Evolutionary conservation across 441 rosid species (phyloP).

Genomic region (Pelargonium myrrhifolium): DNA sequence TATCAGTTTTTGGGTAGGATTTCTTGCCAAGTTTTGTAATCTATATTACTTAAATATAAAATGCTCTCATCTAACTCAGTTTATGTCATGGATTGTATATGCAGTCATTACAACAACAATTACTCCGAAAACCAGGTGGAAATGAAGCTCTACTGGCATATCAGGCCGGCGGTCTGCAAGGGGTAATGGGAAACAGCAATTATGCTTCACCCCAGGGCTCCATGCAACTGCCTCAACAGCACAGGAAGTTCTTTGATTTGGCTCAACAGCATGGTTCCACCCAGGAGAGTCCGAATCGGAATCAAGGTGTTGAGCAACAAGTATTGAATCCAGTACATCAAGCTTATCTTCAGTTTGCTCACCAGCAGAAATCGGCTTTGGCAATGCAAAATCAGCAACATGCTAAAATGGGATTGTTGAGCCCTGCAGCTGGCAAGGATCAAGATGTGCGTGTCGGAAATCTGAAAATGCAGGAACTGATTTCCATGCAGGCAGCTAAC

Average conservation of each 20-base stretch:
- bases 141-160: slow-evolving; percentile 72
- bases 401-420: slow-evolving; percentile 69
- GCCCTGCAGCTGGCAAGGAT: slow-evolving; percentile 53
- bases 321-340: slow-evolving; percentile 69
- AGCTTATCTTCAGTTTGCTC: slow-evolving; percentile 79
- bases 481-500: slow-evolving; percentile 65
- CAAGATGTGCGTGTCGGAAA: slow-evolving; percentile 60
- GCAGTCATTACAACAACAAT: slow-evolving; percentile 60
- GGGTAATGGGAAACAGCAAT: slow-evolving; percentile 64
- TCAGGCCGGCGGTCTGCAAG: slow-evolving; percentile 71
- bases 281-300: slow-evolving; percentile 63
- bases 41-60: not conserved
- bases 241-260: slow-evolving; percentile 71
- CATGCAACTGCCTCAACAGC: slow-evolving; percentile 76
- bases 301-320: slow-evolving; percentile 69
- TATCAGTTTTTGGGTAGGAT: not conserved
- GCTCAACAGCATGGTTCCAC: slow-evolving; percentile 57
- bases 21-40: not conserved
- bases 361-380: slow-evolving; percentile 63
- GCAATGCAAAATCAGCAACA: slow-evolving; percentile 49
- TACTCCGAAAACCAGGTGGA: slow-evolving; percentile 66
- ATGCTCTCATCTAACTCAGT: not conserved
- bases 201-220: slow-evolving; percentile 59
- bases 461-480: slow-evolving; percentile 75
- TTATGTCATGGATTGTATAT: slow-evolving; percentile 17